Evolutionary conservation across 1,139 yeast genomes (phyloP).

Genomic region (Hansenula lynferdii): DNA sequence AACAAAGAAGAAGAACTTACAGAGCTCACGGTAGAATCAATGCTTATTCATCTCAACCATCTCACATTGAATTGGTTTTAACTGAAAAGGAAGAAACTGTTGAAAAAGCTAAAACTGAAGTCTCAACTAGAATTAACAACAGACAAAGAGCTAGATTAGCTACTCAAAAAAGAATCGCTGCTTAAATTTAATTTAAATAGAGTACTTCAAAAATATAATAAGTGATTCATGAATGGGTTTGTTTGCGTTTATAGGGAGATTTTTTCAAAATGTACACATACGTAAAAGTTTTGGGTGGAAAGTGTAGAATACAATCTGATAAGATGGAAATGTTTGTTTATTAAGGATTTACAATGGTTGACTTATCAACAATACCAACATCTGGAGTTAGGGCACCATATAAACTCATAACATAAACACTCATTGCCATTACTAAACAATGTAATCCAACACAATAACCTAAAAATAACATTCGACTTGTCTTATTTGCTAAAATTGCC

Average conservation of each 20-base stretch:
- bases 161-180: conserved; percentile 71
- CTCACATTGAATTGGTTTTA: conserved; percentile 96
- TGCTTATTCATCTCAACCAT: conserved; percentile 98
- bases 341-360: not conserved
- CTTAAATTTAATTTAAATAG: conserved; percentile 26
- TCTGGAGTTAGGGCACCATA: conserved; percentile 45
- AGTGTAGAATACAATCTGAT: not conserved
- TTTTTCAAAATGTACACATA: not conserved
- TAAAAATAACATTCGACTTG: conserved; percentile 69
- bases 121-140: not conserved
- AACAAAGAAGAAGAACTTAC: conserved; percentile 99
- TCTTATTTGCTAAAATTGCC: conserved; percentile 66
- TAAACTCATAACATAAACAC: conserved; percentile 51
- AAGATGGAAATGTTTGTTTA: not conserved
- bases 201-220: not conserved
- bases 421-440: conserved; percentile 61
- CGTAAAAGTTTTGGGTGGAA: not conserved
- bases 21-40: conserved; percentile 99
- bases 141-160: conserved; percentile 44
- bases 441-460: conserved; percentile 75
- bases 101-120: conserved; percentile 65
- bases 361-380: conserved; percentile 30
- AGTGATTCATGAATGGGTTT: not conserved
- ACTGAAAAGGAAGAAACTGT: conserved; percentile 95
- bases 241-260: conserved; percentile 1